Evolutionary conservation across 768 basidiomycete species (phyloP).

Genomic region (Rubroboletus satanas): DNA sequence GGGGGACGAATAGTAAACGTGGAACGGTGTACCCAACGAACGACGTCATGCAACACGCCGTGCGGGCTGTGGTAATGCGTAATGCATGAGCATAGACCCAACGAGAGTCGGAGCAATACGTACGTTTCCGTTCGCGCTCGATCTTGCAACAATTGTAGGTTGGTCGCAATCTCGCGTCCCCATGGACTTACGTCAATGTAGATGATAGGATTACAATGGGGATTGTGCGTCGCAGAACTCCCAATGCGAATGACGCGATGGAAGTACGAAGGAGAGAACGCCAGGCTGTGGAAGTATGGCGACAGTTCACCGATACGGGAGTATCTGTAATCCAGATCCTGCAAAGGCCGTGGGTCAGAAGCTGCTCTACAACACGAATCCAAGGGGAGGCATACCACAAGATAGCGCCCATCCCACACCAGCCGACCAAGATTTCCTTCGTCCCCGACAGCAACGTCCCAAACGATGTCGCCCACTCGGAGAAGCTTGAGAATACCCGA

Average conservation of each 20-base stretch:
- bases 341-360: constrained; percentile 5
- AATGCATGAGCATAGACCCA: constrained; percentile 6
- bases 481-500: constrained; percentile 49
- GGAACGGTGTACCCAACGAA: constrained; percentile 82
- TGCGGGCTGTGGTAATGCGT: constrained; percentile 52
- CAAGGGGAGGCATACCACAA: constrained; percentile 56
- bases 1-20: constrained; percentile 64
- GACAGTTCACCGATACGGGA: constrained; percentile 74
- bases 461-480: constrained; percentile 76
- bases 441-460: constrained; percentile 84
- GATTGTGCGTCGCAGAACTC: constrained; percentile 32
- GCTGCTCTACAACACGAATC: neutral
- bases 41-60: constrained; percentile 73
- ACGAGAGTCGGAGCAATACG: constrained; percentile 28
- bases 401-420: constrained; percentile 86
- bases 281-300: constrained; percentile 72
- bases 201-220: constrained; percentile 56
- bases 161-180: constrained; percentile 71
- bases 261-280: constrained; percentile 87
- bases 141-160: constrained; percentile 75
- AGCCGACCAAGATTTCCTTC: constrained; percentile 81
- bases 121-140: constrained; percentile 77
- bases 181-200: constrained; percentile 76
- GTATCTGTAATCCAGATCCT: constrained; percentile 87
- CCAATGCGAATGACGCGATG: constrained; percentile 73